Base-by-base conservation (phyloP, 2,329 filamentous ascomycete genomes). In the Pseudophaeomoniella oleicola region DNA sequence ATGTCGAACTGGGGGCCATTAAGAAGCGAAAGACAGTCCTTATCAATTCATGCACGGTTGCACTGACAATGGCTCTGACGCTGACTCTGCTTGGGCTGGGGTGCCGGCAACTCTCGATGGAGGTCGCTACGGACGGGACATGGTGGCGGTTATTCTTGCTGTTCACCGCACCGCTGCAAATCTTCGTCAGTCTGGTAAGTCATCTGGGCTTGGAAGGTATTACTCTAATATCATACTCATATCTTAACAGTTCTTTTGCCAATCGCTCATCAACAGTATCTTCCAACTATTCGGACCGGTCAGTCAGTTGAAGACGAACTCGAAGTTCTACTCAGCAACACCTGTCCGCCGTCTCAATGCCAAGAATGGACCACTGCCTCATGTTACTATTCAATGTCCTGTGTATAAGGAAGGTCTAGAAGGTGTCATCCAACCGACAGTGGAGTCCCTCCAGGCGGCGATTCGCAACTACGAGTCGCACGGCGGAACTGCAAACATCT, bases 401-500 rank as follows among this genome's bases (percentile, higher is more conserved):
- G 81, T 90, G 0, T 90, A 88, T 63, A 88, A 87, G 55, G 84
- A 90, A 54, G 81, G 82, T 45, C 67, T 90, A 3, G 60, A 62
- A 17, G 72, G 66, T 42, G 83, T 90, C 48, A 72, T 73, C 42
- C 58, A 59, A 32, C 69, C 70, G 0, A 73, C 69, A 0, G 61
- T 73, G 19, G 57, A 62, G 13, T 71, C 66, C 3, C 51, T 73
- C 16, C 70, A 70, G 47, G 62, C 64, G 12, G 69, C 69, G 15
- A 72, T 73, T 41, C 66, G 66, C 30, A 67, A 69, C 12, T 74
- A 73, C 43, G 69, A 72, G 44, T 60, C 3, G 51, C 68, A 42
- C 66, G 69, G 46, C 42, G 46, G 53, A 14, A 45, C 46, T 33
- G 47, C 52, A 29, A 48, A 50, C 9, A 51, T 54, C 16, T 54